A percentile compares a stretch with the other conserved stretches of the same genome.
Evolutionary conservation across 1,139 yeast genomes (phyloP).

Genomic region (Suhomyces bokatorum): DNA sequence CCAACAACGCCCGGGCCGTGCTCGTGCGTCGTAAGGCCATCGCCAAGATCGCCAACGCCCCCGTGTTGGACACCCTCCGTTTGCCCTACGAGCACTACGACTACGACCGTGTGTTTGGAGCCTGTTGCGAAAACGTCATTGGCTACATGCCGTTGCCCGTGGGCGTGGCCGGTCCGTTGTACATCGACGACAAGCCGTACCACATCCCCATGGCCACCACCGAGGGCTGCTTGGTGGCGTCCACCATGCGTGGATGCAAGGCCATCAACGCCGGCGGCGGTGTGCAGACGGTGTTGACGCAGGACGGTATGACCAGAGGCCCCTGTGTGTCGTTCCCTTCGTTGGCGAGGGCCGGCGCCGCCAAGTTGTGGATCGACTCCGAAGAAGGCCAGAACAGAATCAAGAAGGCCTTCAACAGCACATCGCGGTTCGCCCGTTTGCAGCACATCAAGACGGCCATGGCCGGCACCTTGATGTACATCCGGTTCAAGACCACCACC

Average conservation of each 20-base stretch:
- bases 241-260: slow-evolving; percentile 98
- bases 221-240: slow-evolving; percentile 97
- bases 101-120: slow-evolving; percentile 95
- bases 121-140: slow-evolving; percentile 97
- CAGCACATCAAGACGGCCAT: slow-evolving; percentile 89
- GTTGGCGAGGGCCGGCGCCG: slow-evolving; percentile 86
- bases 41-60: slow-evolving; percentile 78
- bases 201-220: slow-evolving; percentile 99
- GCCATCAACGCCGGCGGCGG: slow-evolving; percentile 98
- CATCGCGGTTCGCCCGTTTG: slow-evolving; percentile 94
- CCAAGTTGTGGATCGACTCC: slow-evolving; percentile 93
- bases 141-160: slow-evolving; percentile 96
- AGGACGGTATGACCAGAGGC: slow-evolving; percentile 99
- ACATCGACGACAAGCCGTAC: slow-evolving; percentile 81
- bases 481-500: slow-evolving; percentile 93
- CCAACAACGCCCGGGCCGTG: slow-evolving; percentile 88
- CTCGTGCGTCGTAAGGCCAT: slow-evolving; percentile 88
- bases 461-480: slow-evolving; percentile 89
- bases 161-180: slow-evolving; percentile 96
- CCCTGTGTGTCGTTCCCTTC: slow-evolving; percentile 92
- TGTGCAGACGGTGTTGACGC: slow-evolving; percentile 84
- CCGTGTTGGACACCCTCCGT: slow-evolving; percentile 67
- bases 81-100: slow-evolving; percentile 85
- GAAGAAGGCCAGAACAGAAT: slow-evolving; percentile 84
- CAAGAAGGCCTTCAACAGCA: slow-evolving; percentile 91